Evolutionary conservation across 2,329 filamentous ascomycete species (phyloP).

Genomic region (Fusarium nematophilum): DNA sequence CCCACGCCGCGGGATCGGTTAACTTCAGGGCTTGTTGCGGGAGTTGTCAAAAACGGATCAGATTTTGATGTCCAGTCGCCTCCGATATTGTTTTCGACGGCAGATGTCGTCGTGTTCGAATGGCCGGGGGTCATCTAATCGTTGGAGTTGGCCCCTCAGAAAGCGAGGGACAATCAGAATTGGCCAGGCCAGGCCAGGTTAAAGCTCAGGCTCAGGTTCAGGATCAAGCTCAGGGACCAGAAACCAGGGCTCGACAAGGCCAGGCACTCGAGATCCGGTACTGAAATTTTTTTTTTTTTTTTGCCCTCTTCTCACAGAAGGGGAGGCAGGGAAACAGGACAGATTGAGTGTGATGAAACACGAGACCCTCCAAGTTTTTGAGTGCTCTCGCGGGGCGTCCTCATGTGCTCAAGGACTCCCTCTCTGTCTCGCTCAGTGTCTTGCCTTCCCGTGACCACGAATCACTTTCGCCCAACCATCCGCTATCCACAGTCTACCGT

Average conservation of each 20-base stretch:
- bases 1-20: conserved; percentile 32
- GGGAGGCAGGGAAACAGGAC: conserved; percentile 22
- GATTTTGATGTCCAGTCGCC: conserved; percentile 17
- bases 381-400: conserved; percentile 24
- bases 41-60: conserved; percentile 28
- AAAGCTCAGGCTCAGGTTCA: conserved; percentile 26
- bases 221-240: conserved; percentile 13
- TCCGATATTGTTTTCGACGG: conserved; percentile 31
- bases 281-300: conserved; percentile 12
- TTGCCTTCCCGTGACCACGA: conserved; percentile 34
- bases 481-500: conserved; percentile 33
- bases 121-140: conserved; percentile 41
- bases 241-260: conserved; percentile 27
- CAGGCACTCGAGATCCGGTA: conserved; percentile 21
- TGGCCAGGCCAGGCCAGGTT: conserved; percentile 26
- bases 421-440: conserved; percentile 32
- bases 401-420: conserved; percentile 24
- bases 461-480: conserved; percentile 32
- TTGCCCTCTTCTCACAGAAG: not conserved
- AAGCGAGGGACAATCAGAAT: conserved; percentile 32
- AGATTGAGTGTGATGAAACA: conserved; percentile 31
- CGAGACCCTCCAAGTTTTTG: conserved; percentile 17
- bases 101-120: conserved; percentile 37
- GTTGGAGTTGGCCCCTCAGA: conserved; percentile 34
- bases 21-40: conserved; percentile 25